Percentiles rank a stretch among this genome's conserved stretches.
phyloP scores from a whole-genome alignment of 148 eudicot genomes.

The Cornus suecica region DNA sequence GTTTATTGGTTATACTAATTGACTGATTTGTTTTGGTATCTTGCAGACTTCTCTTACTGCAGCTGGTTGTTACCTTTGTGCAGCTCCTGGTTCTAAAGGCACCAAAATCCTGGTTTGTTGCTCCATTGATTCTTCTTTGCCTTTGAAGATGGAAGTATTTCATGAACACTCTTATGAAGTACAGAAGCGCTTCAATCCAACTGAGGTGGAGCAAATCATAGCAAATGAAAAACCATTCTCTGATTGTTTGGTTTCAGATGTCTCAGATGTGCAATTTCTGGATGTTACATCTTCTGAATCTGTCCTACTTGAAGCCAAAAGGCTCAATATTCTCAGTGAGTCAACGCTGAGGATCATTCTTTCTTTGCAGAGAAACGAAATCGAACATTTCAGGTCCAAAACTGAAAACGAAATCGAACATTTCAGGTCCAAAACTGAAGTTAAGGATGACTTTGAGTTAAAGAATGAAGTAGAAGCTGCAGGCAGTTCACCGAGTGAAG shows the following conservation, averaged over 20 bases:
- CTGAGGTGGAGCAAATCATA: constrained; percentile 48
- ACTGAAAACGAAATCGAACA: constrained; percentile 43
- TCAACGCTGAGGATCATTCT: constrained; percentile 43
- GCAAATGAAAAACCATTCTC: constrained; percentile 33
- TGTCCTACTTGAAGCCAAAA: constrained; percentile 57
- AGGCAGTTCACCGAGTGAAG: constrained; percentile 10
- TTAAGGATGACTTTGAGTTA: constrained; percentile 16
- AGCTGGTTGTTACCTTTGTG: constrained; percentile 89
- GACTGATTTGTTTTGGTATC: constrained; percentile 10
- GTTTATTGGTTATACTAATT: constrained; percentile 4
- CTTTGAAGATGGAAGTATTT: constrained; percentile 39
- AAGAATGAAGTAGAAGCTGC: constrained; percentile 20
- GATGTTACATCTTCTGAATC: constrained; percentile 37
- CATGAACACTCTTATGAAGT: constrained; percentile 25
- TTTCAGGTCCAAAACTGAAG: constrained; percentile 41
- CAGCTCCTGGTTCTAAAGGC: constrained; percentile 93
- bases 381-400: constrained; percentile 43
- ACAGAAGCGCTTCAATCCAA: constrained; percentile 14
- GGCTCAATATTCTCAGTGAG: constrained; percentile 54
- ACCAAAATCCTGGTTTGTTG: constrained; percentile 76
- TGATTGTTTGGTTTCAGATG: constrained; percentile 28
- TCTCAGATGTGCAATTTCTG: constrained; percentile 49
- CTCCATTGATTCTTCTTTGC: constrained; percentile 44
- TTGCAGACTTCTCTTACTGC: constrained; percentile 80
- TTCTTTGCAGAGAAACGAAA: constrained; percentile 57